phyloP scores from a whole-genome alignment of 306 rosid species.

The Corylus americana region DNA sequence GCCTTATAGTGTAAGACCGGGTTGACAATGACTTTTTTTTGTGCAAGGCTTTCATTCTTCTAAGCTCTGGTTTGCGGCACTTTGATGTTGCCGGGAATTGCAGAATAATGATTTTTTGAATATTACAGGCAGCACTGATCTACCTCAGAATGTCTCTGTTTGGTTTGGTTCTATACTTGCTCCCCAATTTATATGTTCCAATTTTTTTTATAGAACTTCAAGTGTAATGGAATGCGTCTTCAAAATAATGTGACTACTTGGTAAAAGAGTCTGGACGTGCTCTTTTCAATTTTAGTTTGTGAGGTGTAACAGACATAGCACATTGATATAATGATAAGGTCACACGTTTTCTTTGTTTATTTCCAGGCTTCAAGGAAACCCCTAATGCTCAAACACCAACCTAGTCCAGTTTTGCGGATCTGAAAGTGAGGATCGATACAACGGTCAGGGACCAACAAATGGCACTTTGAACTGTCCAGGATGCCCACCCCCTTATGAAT shows the following conservation, averaged over 20 bases:
- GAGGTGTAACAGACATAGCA: neutral
- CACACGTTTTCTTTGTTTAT: neutral
- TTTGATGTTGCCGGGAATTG: slow-evolving; percentile 63
- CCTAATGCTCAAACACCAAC: slow-evolving; percentile 53
- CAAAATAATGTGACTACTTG: neutral
- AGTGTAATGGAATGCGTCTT: neutral
- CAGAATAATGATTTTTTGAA: slow-evolving; percentile 59
- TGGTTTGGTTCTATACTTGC: slow-evolving; percentile 53
- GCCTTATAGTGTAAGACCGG: slow-evolving; percentile 63
- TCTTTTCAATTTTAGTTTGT: neutral
- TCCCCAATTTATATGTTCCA: slow-evolving; percentile 2
- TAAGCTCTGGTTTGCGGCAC: slow-evolving; percentile 12
- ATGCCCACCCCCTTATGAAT: slow-evolving; percentile 74
- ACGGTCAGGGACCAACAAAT: slow-evolving; percentile 23
- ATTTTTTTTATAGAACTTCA: neutral
- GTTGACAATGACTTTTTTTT: too few relatives aligned
- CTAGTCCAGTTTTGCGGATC: slow-evolving; percentile 49
- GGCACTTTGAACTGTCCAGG: slow-evolving; percentile 33
- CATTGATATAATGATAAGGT: neutral
- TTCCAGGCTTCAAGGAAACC: slow-evolving; percentile 93
- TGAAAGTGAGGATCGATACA: slow-evolving; percentile 29
- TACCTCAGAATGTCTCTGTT: slow-evolving; percentile 73
- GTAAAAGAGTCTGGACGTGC: neutral
- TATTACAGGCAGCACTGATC: slow-evolving; percentile 52
- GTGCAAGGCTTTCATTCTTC: neutral